Base-by-base conservation (phyloP, 179 eudicot genomes). In the Patellifolia procumbens region DNA sequence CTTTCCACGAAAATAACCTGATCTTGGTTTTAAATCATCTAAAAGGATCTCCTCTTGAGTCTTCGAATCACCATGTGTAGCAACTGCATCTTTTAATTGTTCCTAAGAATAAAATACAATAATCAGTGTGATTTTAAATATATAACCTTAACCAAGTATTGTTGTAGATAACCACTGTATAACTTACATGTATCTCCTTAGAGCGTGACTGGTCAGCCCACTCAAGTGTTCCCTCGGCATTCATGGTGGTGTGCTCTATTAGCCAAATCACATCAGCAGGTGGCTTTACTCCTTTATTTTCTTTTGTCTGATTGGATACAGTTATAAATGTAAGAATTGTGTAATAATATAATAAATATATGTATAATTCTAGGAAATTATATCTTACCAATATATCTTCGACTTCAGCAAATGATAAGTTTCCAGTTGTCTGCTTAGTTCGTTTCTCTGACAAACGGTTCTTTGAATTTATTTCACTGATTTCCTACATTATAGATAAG, bases 41-140 rank as follows among this genome's bases (percentile, higher is more conserved):
- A 72, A 29, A 4, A 72, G 53, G 4, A 72, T 73, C 73, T 72
- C 65, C 67, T 78, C 81, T 64, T 72, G 73, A 3, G 76, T 37
- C 71, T 19, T 72, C 6, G 61, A 17, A 2, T 77, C 68, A 12
- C 75, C 80, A 13, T 20, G 20, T 2, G 65, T 72, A 63, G 76
- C 72, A 51, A 71, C 66, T 16, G 11, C 61, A 60, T 49, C 16
- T 37, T 78, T 78, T 13, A 72, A 9, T 72, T 78, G 37, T 5
- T 78, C 67, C 67, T 72, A 19, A 55, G 7, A n/a, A 48, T 9
- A 16, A 6, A 70, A 16, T 19, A 7, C 42, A 20, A 7, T 2
- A 24, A 10, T n/a, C 32, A 29, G 0, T 22, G 2, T 16, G 2
- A 52, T 26, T 46, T 16, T 13, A 37, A 7, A 37, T 11, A 67